These are phyloP conservation scores for Chenopodium album DNA, from an alignment of 148 eudicot genomes.

Conservation along the genomic window DNA sequence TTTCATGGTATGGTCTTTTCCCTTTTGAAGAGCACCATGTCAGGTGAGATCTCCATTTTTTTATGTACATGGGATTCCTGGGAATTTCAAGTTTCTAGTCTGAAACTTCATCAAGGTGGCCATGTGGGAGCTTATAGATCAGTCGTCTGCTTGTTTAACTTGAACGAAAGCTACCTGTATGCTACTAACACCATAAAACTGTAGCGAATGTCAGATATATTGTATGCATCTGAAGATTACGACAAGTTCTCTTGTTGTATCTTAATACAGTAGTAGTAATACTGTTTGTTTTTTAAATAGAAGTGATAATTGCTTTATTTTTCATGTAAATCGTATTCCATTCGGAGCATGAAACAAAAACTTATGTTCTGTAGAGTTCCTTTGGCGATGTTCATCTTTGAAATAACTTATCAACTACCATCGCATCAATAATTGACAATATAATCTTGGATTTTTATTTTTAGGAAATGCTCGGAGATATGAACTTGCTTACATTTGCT, in stretches of 20 bases:
- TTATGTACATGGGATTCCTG: background rate
- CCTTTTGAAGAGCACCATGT: background rate
- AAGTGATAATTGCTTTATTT: background rate
- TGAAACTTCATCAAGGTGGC: background rate
- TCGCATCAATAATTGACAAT: background rate
- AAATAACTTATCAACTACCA: background rate
- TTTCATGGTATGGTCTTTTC: background rate
- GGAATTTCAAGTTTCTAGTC: background rate
- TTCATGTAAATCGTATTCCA: background rate
- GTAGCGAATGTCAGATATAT: background rate
- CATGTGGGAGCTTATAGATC: background rate
- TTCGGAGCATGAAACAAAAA: background rate
- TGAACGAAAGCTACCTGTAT: constrained; percentile 2
- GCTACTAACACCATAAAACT: background rate
- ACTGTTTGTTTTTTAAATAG: background rate
- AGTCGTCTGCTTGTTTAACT: background rate
- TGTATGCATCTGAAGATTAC: background rate
- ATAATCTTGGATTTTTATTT: background rate
- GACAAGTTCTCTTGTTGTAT: background rate
- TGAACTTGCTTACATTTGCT: background rate
- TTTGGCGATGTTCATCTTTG: background rate
- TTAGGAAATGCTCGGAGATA: background rate
- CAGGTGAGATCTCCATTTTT: constrained; percentile 12
- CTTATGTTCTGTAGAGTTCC: background rate
- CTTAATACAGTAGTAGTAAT: too few species aligned